phyloP scores from a whole-genome alignment of 2,329 filamentous ascomycete species.

The Diaporthe aspalathi region DNA sequence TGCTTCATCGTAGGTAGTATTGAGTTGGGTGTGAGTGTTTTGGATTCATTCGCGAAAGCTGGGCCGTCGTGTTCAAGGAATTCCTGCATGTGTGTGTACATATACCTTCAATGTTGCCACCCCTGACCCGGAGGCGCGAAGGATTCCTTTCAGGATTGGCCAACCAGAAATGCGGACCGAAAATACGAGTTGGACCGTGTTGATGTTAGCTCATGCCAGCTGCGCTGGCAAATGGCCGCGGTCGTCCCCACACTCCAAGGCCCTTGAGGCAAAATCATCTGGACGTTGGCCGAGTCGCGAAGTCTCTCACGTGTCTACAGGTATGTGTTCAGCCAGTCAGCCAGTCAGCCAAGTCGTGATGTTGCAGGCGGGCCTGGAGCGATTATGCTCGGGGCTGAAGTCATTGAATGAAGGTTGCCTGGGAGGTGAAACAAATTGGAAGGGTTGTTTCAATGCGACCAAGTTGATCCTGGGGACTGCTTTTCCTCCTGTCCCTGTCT shows the following conservation, averaged over 20 bases:
- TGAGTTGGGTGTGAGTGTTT: neutral
- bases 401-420: neutral
- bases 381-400: neutral
- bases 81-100: neutral
- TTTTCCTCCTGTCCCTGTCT: neutral
- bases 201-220: neutral
- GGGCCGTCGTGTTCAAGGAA: neutral
- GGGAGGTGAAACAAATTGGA: neutral
- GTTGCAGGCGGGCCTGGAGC: no score
- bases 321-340: no score
- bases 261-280: no score
- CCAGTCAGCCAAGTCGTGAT: no score
- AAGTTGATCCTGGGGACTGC: neutral
- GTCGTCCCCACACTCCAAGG: neutral
- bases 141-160: conserved; percentile 13
- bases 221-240: neutral
- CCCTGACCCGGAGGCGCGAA: neutral
- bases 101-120: neutral
- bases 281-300: neutral
- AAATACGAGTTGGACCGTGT: neutral
- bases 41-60: neutral
- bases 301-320: no score
- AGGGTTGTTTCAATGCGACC: neutral
- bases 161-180: neutral
- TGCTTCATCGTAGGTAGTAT: neutral